phyloP scores from a whole-genome alignment of 768 basidiomycete genomes.

The Lactifluus pinguis region DNA sequence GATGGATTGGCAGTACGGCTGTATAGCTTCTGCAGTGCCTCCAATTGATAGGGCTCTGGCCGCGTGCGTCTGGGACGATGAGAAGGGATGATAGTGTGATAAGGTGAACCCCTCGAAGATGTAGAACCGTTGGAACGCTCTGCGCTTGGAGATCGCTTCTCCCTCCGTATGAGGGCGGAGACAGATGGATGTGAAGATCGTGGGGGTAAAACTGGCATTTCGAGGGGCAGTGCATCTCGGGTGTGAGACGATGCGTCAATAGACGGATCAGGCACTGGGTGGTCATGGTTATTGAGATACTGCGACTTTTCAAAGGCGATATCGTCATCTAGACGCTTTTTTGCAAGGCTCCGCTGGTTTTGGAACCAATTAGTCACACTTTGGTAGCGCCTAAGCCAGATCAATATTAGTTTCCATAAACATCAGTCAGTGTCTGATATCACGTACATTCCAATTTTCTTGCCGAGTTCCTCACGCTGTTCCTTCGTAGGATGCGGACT shows the following conservation, averaged over 20 bases:
- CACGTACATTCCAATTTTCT: slow-evolving; percentile 68
- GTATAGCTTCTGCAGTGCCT: slow-evolving; percentile 63
- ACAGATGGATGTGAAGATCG: slow-evolving; percentile 36
- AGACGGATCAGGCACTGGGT: slow-evolving; percentile 18
- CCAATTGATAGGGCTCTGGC: slow-evolving; percentile 71
- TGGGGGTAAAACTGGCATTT: slow-evolving; percentile 25
- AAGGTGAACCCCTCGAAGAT: slow-evolving; percentile 37
- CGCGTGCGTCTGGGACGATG: slow-evolving; percentile 62
- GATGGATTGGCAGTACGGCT: slow-evolving; percentile 62
- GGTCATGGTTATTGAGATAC: slow-evolving; percentile 23
- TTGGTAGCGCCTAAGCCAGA: slow-evolving; percentile 56
- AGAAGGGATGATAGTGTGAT: slow-evolving; percentile 31
- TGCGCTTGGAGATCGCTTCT: slow-evolving; percentile 26
- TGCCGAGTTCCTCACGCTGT: slow-evolving; percentile 54
- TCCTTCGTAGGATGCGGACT: slow-evolving; percentile 64
- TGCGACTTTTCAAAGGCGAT: slow-evolving; percentile 26
- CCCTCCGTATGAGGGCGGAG: slow-evolving; percentile 29
- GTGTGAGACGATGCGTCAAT: slow-evolving; percentile 20
- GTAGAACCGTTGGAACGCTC: slow-evolving; percentile 27
- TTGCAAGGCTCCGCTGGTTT: slow-evolving; percentile 71
- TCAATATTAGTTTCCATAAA: slow-evolving; percentile 2
- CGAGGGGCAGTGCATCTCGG: slow-evolving; percentile 26
- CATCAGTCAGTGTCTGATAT: neutral
- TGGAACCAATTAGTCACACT: slow-evolving; percentile 84
- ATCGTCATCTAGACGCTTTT: slow-evolving; percentile 59